Evolutionary conservation across 208 protist genomes (phyloP), one percentile per base, ranked within the genome.

Genomic region (Leishmania tarentolae): DNA sequence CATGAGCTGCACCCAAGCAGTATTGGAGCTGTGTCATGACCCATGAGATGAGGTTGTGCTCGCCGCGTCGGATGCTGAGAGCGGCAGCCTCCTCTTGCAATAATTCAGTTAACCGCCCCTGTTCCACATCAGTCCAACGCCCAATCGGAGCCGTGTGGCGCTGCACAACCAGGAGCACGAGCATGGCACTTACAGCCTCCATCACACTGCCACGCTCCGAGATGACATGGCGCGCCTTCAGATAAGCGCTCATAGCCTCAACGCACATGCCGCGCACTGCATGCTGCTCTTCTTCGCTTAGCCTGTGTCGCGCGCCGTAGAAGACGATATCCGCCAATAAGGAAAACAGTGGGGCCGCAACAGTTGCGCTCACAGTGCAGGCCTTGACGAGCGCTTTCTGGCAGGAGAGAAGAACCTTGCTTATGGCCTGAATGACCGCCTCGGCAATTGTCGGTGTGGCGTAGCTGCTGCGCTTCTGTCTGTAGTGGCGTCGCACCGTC

Each of bases 291-390:
- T 17, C 53, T 0, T 50, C n/a, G 21, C 46, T 24, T 66, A 83
- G 65, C 71, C 42, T 52, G 59, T 83, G 69, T 53, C 75, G 80
- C 15, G 81, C 76, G 15, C 83, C 83, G 76, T 88, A 93, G 69
- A 86, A 88, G 50, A 97, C 79, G 35, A 91, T 75, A 77, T 97
- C 91, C 35, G 86, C 86, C 37, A 92, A 42, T 44, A 96, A 70
- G 50, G 86, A 80, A 13, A 95, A 89, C 19, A 93, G 73, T 0
- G 89, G 66, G 9, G 89, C 85, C 7, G 91, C 88, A 4, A 94
- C 84, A 0, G 93, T 90, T 7, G 94, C 89, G 69, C 93, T 94
- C 50, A 77, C 72, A 21, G 85, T 56, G 73, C 83, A 87, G 21
- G 69, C 82, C 42, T 15, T 40, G 42, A 78, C 77, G 28, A 94